Base-by-base conservation (phyloP, 352 stramenopile genomes). In the Phytophthora sansomeana region DNA sequence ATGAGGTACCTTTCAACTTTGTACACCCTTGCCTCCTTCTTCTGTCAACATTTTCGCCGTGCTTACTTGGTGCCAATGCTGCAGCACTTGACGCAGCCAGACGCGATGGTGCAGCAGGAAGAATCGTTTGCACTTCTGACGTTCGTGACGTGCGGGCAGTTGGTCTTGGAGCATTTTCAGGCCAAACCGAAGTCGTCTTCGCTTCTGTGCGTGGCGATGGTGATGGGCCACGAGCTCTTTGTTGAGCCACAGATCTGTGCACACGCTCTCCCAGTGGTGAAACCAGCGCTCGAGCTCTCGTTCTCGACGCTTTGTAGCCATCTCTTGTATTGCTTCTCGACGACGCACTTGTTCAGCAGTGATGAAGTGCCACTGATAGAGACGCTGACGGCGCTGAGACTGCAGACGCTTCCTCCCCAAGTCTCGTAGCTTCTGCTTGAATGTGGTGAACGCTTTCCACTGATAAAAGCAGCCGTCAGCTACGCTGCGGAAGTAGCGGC, bases 201-300 rank as follows among this genome's bases (percentile, higher is more conserved):
- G 58, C 33, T 52, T 61, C 36, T 72, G 66, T 8, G 46, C 56
- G 50, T 75, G 42, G 10, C 48, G 57, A 5, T 54, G 54, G 35
- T 86, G 77, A 29, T 78, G 49, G 2, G 56, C 52, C 2, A 81
- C n/a, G 11, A 87, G 58, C 7, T 75, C 59, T 4, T 60, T 42
- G 1, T 71, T 46, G 36, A 81, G 60, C 74, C 78, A 87, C 36
- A 28, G 47, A 26, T 87, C 78, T 7, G 76, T 87, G 38, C 63
- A 70, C n/a, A 83, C 78, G 28, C 73, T 84, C 54, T 87, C 78
- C 78, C 78, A 87, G 43, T 83, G 78, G 19, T 41, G 62, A 26
- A 87, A 74, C 48, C 60, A 75, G 9, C 14, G 6, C 0, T 36
- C 0, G 11, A 84, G 58, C 0, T 63, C 26, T 3, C 60, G 60